phyloP scores from a whole-genome alignment of 2,329 filamentous ascomycete species.

The Talaromyces sp. region DNA sequence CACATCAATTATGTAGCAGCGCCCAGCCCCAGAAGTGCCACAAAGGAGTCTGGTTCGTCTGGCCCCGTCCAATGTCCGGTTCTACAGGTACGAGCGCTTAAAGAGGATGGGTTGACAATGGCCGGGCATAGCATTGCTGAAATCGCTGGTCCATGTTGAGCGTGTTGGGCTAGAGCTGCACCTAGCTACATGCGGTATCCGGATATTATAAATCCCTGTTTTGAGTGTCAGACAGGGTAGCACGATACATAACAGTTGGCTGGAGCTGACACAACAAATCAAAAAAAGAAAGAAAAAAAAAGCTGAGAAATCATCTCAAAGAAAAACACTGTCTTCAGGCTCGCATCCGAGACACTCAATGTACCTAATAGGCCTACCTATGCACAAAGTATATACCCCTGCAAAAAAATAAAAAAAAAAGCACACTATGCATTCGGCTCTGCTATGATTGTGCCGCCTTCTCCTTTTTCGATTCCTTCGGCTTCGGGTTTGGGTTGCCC shows the following conservation, averaged over 20 bases:
- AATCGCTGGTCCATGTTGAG: not conserved
- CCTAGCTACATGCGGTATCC: not conserved
- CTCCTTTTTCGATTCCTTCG: constrained; percentile 9
- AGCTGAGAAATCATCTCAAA: not conserved
- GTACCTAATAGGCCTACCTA: not conserved
- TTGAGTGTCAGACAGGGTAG: not conserved
- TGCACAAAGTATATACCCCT: not conserved
- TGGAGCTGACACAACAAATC: not conserved
- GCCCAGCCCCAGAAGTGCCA: not conserved
- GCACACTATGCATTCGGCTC: not conserved
- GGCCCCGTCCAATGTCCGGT: not conserved
- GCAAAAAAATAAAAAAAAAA: not conserved
- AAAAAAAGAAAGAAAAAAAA: not conserved
- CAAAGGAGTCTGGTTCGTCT: not conserved
- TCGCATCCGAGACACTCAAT: not conserved
- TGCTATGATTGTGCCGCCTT: constrained; percentile 1
- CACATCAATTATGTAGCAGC: not conserved
- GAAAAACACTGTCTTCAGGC: not conserved
- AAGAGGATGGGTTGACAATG: not conserved
- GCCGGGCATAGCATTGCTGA: not conserved
- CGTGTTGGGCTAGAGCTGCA: not conserved
- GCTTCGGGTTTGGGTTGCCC: constrained; percentile 44
- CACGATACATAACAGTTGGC: not conserved
- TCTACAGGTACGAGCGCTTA: not conserved
- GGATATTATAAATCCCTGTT: not conserved